These are phyloP conservation scores for Tuber borchii DNA, from an alignment of 495 filamentous ascomycete genomes.

Conservation along the genomic window DNA sequence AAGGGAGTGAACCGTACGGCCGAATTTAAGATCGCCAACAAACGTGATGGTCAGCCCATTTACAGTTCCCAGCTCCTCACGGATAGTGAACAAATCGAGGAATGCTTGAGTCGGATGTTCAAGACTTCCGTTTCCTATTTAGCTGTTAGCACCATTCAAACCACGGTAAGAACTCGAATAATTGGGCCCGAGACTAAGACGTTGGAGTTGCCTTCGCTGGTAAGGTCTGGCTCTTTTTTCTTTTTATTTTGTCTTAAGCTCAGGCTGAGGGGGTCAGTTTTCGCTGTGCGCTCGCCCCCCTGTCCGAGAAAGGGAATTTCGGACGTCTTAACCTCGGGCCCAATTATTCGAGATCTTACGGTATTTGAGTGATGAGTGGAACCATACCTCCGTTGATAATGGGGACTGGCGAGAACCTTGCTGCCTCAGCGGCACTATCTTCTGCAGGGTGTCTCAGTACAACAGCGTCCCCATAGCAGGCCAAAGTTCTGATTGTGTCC, in stretches of 20 bases:
- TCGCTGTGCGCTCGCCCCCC: no score
- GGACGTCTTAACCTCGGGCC: no score
- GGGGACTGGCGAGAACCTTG: constrained; percentile 77
- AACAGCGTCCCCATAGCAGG: constrained; percentile 87
- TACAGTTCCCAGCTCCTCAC: constrained; percentile 92
- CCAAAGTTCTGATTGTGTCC: constrained; percentile 87
- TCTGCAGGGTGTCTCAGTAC: constrained; percentile 87
- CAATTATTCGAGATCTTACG: no score
- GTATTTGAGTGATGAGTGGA: not conserved
- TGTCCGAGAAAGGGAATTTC: no score
- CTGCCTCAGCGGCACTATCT: constrained; percentile 66
- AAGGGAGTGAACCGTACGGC: constrained; percentile 88
- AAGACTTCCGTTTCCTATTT: constrained; percentile 64
- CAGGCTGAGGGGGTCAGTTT: no score
- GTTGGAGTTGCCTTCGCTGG: no score
- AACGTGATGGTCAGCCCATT: constrained; percentile 93
- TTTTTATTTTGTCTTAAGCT: no score
- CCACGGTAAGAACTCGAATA: no score
- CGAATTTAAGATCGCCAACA: constrained; percentile 83
- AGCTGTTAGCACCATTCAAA: constrained; percentile 12
- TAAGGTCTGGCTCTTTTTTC: no score
- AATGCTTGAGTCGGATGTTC: constrained; percentile 98
- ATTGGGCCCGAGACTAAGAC: no score
- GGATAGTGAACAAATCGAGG: constrained; percentile 97
- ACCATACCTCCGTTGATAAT: constrained; percentile 79